Evolutionary conservation across 2,329 filamentous ascomycete species (phyloP).

Genomic region (Diaporthe citriasiana): DNA sequence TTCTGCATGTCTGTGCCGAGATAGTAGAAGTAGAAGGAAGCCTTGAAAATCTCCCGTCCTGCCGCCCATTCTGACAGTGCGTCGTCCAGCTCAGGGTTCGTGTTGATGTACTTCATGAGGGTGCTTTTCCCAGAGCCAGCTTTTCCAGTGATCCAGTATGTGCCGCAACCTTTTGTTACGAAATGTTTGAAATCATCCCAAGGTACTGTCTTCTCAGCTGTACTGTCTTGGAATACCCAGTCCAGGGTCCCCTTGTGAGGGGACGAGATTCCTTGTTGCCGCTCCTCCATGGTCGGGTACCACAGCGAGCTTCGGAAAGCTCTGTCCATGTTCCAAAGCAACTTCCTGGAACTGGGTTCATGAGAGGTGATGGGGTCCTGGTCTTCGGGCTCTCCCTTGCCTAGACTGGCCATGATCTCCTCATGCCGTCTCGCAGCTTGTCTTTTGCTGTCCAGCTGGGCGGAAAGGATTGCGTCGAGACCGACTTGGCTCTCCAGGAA

Average conservation of each 20-base stretch:
- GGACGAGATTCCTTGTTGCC: conserved; percentile 8
- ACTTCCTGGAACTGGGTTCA: neutral
- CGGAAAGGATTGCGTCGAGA: neutral
- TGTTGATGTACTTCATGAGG: conserved; percentile 10
- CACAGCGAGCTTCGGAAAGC: conserved; percentile 9
- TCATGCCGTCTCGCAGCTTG: neutral
- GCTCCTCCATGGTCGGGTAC: conserved; percentile 20
- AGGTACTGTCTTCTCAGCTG: neutral
- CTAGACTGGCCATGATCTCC: conserved; percentile 4
- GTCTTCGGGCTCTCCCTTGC: neutral
- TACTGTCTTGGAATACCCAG: neutral
- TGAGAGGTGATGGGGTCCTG: neutral
- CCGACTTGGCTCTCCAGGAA: neutral
- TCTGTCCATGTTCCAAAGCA: neutral
- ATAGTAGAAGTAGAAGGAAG: conserved; percentile 8
- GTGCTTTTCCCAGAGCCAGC: conserved; percentile 14
- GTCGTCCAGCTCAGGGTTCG: neutral
- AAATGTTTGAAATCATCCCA: conserved; percentile 13
- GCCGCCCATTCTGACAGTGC: neutral
- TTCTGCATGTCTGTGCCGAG: conserved; percentile 24
- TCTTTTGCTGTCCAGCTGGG: neutral
- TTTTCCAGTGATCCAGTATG: conserved; percentile 11
- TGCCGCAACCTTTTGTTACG: neutral
- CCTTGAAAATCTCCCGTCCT: neutral
- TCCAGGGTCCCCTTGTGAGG: conserved; percentile 3